Evolutionary conservation across 495 filamentous ascomycete genomes (phyloP).

Genomic region (Tuber indicum): DNA sequence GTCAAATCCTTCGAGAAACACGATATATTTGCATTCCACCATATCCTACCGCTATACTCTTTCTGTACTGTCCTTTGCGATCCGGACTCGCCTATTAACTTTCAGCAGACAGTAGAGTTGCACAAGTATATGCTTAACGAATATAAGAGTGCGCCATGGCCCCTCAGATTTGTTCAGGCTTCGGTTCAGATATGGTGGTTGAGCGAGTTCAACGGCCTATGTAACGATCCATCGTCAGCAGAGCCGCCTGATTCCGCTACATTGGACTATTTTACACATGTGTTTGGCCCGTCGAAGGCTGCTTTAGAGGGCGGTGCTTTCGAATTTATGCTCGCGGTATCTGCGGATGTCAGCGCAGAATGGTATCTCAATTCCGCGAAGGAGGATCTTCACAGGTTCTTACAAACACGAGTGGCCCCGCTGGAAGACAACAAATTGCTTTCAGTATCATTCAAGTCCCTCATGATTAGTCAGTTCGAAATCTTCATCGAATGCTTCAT

Average conservation of each 20-base stretch:
- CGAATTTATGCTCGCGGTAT: slow-evolving; percentile 78
- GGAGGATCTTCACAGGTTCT: slow-evolving; percentile 64
- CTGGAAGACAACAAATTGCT: slow-evolving; percentile 58
- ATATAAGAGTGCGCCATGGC: slow-evolving; percentile 61
- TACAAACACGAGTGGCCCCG: slow-evolving; percentile 68
- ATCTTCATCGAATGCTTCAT: slow-evolving; percentile 83
- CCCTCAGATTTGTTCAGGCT: slow-evolving; percentile 65
- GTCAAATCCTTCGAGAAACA: slow-evolving; percentile 65
- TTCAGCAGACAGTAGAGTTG: slow-evolving; percentile 61
- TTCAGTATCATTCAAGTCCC: slow-evolving; percentile 56
- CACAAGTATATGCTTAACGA: slow-evolving; percentile 59
- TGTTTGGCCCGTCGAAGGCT: slow-evolving; percentile 43
- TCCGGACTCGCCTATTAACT: slow-evolving; percentile 54
- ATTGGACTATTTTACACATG: slow-evolving; percentile 48
- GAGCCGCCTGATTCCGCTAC: slow-evolving; percentile 54
- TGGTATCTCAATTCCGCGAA: slow-evolving; percentile 39
- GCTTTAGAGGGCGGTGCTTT: slow-evolving; percentile 85
- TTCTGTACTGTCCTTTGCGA: slow-evolving; percentile 69
- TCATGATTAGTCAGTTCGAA: slow-evolving; percentile 74
- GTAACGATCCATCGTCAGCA: slow-evolving; percentile 60
- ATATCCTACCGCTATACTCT: slow-evolving; percentile 67
- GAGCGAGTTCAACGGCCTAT: slow-evolving; percentile 84
- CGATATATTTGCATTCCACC: slow-evolving; percentile 65
- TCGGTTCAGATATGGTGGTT: slow-evolving; percentile 75
- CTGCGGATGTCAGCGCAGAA: slow-evolving; percentile 64